phyloP scores from a whole-genome alignment of 768 basidiomycete species.

The Infundibulicybe gibba region DNA sequence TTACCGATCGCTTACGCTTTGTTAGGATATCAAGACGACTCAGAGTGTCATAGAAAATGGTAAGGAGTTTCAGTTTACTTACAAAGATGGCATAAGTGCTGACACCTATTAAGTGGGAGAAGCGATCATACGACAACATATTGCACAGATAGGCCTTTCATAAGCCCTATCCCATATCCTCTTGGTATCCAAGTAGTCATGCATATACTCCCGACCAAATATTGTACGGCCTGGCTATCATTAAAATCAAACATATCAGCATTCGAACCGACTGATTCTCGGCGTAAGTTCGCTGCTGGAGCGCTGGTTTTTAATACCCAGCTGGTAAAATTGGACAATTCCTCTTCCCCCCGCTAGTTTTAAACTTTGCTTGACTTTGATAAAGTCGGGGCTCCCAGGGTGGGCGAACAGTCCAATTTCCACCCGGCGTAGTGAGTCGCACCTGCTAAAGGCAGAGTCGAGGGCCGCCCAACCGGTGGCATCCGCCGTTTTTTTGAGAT shows the following conservation, averaged over 20 bases:
- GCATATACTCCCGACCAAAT: not conserved
- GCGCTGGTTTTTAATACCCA: conserved; percentile 36
- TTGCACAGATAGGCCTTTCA: conserved; percentile 48
- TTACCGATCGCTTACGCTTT: conserved; percentile 4
- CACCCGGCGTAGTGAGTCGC: conserved; percentile 25
- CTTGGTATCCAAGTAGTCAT: not conserved
- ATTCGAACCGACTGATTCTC: conserved; percentile 30
- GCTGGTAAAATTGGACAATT: conserved; percentile 32
- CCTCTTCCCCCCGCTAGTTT: conserved; percentile 21
- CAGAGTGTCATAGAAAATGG: conserved; percentile 64
- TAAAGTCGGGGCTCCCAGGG: conserved; percentile 27
- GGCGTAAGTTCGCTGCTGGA: conserved; percentile 33
- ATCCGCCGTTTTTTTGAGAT: conserved; percentile 28
- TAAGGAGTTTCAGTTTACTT: conserved; percentile 12
- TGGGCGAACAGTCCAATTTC: conserved; percentile 39
- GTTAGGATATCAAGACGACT: conserved; percentile 65
- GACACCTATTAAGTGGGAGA: conserved; percentile 46
- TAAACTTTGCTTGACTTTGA: conserved; percentile 26
- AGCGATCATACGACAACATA: conserved; percentile 64
- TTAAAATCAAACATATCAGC: not conserved
- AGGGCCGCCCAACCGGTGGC: conserved; percentile 24
- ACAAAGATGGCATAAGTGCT: too few species aligned
- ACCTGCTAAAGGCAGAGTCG: conserved; percentile 24
- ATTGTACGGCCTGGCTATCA: not conserved
- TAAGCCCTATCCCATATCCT: conserved; percentile 12